A percentile compares a stretch with the other conserved stretches of the same genome.
These are phyloP conservation scores for Colletotrichum kahawae DNA, from an alignment of 2,329 filamentous ascomycete species.

Conservation along the genomic window DNA sequence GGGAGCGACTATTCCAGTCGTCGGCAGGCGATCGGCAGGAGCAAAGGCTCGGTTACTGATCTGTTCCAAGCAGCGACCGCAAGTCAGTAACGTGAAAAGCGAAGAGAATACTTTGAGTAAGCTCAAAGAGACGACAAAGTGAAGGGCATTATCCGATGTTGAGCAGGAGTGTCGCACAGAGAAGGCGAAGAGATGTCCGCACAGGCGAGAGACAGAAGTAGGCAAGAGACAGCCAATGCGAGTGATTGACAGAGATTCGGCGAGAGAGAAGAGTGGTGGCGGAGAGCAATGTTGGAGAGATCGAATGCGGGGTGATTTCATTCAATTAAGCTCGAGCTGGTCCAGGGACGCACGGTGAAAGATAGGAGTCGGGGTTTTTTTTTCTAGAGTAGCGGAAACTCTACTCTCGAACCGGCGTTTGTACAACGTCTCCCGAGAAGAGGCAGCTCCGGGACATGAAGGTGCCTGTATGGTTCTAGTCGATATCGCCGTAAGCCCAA, in stretches of 20 bases:
- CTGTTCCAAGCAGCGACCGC: not conserved
- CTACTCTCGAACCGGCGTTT: conserved; percentile 7
- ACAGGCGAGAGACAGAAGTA: not conserved
- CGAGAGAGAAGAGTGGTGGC: conserved; percentile 28
- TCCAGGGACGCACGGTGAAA: conserved; percentile 3
- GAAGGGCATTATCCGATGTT: not conserved
- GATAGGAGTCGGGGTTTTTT: not conserved
- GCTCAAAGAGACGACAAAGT: not conserved
- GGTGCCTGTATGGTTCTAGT: not conserved
- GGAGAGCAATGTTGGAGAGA: conserved; percentile 15
- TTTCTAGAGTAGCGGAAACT: not conserved
- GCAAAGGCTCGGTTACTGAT: conserved; percentile 25
- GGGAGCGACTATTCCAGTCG: conserved; percentile 24
- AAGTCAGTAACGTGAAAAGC: not conserved
- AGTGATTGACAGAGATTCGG: conserved; percentile 26
- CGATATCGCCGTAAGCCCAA: not conserved
- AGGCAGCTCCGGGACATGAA: not conserved
- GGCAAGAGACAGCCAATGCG: not conserved
- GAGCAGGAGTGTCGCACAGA: not conserved
- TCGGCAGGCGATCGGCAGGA: conserved; percentile 25
- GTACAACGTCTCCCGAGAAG: not conserved
- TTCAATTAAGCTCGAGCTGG: conserved; percentile 11
- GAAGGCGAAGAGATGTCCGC: not conserved
- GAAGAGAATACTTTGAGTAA: not conserved
- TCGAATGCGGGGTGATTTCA: conserved; percentile 7